Evolutionary conservation across 495 filamentous ascomycete genomes (phyloP).

Genomic region (Aspergillus coremiiformis): DNA sequence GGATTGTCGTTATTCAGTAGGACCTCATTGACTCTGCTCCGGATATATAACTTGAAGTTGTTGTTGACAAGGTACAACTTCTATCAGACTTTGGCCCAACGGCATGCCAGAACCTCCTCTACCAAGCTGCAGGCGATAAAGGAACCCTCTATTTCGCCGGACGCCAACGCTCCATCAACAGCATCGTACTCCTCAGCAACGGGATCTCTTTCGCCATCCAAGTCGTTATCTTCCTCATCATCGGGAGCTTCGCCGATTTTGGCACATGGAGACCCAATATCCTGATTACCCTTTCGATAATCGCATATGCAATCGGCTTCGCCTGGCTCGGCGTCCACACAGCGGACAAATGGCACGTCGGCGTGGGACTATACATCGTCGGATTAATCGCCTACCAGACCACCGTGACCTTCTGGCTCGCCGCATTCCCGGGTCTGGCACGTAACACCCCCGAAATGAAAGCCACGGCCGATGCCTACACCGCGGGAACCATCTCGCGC

Average conservation of each 20-base stretch:
- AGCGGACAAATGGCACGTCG: constrained; percentile 47
- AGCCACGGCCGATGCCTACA: constrained; percentile 45
- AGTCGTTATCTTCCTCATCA: constrained; percentile 49
- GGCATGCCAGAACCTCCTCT: constrained; percentile 56
- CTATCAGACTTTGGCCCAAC: constrained; percentile 60
- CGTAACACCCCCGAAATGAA: constrained; percentile 50
- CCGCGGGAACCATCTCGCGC: constrained; percentile 44
- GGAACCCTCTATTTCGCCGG: constrained; percentile 46
- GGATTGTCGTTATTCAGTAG: constrained; percentile 56
- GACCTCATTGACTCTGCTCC: constrained; percentile 5
- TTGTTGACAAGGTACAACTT: too few species aligned
- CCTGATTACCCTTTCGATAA: constrained; percentile 48
- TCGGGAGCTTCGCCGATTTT: constrained; percentile 54
- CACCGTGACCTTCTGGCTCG: constrained; percentile 60
- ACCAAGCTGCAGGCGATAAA: constrained; percentile 46
- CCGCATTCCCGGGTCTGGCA: constrained; percentile 55
- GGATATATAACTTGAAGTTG: background rate
- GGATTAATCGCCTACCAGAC: constrained; percentile 61
- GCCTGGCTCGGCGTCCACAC: constrained; percentile 57
- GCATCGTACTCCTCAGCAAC: constrained; percentile 54
- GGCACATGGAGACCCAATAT: constrained; percentile 57
- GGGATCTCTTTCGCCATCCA: constrained; percentile 60
- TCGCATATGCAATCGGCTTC: constrained; percentile 55
- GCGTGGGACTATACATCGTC: constrained; percentile 53
- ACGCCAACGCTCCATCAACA: constrained; percentile 46